Evolutionary conservation across 139 green algal genomes (phyloP), one percentile per base, ranked within the genome.

Genomic region (Tetradesmus obliquus): DNA sequence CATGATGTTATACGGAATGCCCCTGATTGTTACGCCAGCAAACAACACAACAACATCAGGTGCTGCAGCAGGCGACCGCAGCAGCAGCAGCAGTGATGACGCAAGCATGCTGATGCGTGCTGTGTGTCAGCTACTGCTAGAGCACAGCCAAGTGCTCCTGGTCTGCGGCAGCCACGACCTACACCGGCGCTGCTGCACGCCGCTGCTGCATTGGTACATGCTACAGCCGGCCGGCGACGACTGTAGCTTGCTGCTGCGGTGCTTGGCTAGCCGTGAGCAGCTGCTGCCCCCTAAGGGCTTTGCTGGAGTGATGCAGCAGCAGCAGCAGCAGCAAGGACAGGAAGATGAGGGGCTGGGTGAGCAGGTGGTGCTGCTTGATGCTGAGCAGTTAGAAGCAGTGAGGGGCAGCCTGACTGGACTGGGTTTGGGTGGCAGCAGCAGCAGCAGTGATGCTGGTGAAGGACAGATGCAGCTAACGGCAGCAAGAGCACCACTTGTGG

Each of bases 1-100:
- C 53, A 90, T 90, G 86, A 69, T 90, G 86, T 53, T 90, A 71
- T 90, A 90, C 32, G 86, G 86, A 51, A 71, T 90, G 69, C 86
- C 86, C 7, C 20, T 90, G 6, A 17, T 90, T 20, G 9, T 90
- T 6, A 72, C 51, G 4, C 86, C 86, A 55, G 51, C 71, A 55
- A 66, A 4, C 17, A 62, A 20, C 32, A 15, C 55, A 19, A 57
- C 45, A 45, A 13, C 69, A 90, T 32, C 60, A 72, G 17, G 24
- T 12, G 9, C 57, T 8, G 84, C 60, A 62, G 84, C 85, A 82
- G 83, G 22, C 15, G 22, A 1, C 57, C 15, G 57, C 24, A 76
- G 83, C 57, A 57, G 45, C 83, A 88, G 20, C 55, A 69, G 82
- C 55, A 87, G 82, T 53, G 55, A 83, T 24, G 86, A 83, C 10